Percentiles rank a stretch among this genome's conserved stretches.
Evolutionary conservation across 257 asterid species (phyloP).

Genomic region (Petrea volubilis): DNA sequence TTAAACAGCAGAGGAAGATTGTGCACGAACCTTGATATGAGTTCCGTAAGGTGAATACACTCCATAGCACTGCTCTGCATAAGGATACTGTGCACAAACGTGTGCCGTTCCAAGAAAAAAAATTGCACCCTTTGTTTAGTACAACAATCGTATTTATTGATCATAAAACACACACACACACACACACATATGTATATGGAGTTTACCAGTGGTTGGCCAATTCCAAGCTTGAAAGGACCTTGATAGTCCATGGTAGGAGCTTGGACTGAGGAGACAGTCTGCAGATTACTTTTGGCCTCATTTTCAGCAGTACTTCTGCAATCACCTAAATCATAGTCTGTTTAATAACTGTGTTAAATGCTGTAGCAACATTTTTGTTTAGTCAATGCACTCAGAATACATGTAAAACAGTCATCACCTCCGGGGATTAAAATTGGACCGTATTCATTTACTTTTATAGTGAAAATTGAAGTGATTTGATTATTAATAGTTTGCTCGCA

Average conservation of each 20-base stretch:
- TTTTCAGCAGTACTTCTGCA: constrained; percentile 25
- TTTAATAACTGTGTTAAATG: neutral
- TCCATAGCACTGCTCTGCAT: constrained; percentile 44
- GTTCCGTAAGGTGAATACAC: constrained; percentile 41
- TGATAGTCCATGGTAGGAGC: constrained; percentile 24
- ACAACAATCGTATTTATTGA: neutral
- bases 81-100: constrained; percentile 47
- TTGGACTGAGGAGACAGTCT: constrained; percentile 16
- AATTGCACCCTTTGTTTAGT: neutral
- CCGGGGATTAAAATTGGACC: neutral
- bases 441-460: too few species aligned
- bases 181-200: neutral
- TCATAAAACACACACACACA: neutral
- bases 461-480: too few species aligned
- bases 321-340: constrained; percentile 27
- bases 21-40: constrained; percentile 39
- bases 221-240: constrained; percentile 36
- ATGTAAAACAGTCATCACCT: neutral
- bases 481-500: too few species aligned
- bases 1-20: neutral
- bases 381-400: neutral
- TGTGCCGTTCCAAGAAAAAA: constrained; percentile 12
- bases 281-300: constrained; percentile 23
- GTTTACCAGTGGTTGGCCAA: constrained; percentile 41
- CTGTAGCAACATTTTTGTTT: neutral